A percentile compares a stretch with the other conserved stretches of the same genome.
Evolutionary conservation across 345 rosid genomes (phyloP).

Genomic region (Angophora floribunda): DNA sequence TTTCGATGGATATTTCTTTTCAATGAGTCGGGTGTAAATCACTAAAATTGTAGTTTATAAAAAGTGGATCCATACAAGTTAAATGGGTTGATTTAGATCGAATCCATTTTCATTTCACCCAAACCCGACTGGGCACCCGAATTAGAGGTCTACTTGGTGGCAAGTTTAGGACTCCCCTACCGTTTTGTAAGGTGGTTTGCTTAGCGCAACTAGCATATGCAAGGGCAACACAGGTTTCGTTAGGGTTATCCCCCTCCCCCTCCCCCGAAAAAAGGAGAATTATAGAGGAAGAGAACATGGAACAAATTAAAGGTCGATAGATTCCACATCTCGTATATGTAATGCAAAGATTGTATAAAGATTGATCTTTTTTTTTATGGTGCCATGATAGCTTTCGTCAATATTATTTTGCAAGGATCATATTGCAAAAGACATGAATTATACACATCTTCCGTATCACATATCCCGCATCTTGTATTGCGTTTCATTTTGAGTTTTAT

Average conservation of each 20-base stretch:
- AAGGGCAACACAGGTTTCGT: not conserved
- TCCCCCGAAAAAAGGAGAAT: not conserved
- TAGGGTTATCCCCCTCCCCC: not conserved
- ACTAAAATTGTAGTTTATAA: too few relatives aligned
- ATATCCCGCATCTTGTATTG: not conserved
- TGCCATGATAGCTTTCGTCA: not conserved
- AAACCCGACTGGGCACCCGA: not conserved
- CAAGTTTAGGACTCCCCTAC: not conserved
- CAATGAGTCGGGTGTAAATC: not conserved
- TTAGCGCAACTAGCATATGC: too few relatives aligned
- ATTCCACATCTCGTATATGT: not conserved
- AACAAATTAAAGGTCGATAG: not conserved
- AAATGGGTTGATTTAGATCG: not conserved
- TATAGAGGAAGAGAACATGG: not conserved
- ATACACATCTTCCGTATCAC: not conserved
- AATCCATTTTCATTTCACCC: not conserved
- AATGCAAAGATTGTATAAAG: not conserved
- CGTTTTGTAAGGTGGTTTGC: not conserved
- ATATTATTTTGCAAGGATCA: not conserved
- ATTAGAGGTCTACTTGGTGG: not conserved
- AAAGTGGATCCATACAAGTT: not conserved
- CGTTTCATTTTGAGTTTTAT: not conserved
- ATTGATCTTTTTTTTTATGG: not conserved
- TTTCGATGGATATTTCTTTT: not conserved
- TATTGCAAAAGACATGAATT: not conserved